Base-by-base conservation (phyloP, 2,329 filamentous ascomycete genomes). In the Cryoendolithus antarcticus region DNA sequence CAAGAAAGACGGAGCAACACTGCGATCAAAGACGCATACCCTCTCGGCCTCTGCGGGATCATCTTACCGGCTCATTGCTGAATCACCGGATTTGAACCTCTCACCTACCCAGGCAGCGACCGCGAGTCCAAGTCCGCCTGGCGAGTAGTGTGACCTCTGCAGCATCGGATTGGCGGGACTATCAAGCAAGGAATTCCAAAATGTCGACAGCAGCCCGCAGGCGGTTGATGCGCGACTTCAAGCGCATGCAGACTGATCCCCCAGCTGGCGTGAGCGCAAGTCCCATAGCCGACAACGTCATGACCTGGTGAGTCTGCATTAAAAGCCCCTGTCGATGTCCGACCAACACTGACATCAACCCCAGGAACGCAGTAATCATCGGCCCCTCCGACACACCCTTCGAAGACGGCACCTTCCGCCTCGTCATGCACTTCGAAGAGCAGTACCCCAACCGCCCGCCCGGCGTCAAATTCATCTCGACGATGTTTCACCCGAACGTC, bases 171-270 rank as follows among this genome's bases (percentile, higher is more conserved):
- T 19, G 15, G 15, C 15, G 15, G 15, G 15, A 19, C 15, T 19
- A 19, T 12, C 32, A 34, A 37, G 32, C 27, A 27, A 19, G 15
- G 15, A 19, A 19, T 19, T 19, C 37, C 58, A 66, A 50, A 52
- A 86, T 85, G 89, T 96, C 89, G 55, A 96, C 91, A 48, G 83
- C 89, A 52, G 91, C 91, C 52, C 82, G 91, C 61, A 84, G 91
- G 61, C 86, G 91, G 60, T 72, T 98, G 63, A 96, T 98, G 91
- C 84, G 91, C 62, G 91, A 96, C 71, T 96, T 96, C 76, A 96
- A 96, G 88, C 86, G 91, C 64, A 98, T 98, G 89, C 91, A 98
- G 69, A 96, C 89, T 34, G 91, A 98, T 59, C 91, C 91, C 61
- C 91, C 91, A 7, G 89, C 89, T 38, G 91, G 91, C 42, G 89